A percentile compares a stretch with the other conserved stretches of the same genome.
phyloP scores from a whole-genome alignment of 192 early-diverging fungal genomes.

The Coemansia sp. region DNA sequence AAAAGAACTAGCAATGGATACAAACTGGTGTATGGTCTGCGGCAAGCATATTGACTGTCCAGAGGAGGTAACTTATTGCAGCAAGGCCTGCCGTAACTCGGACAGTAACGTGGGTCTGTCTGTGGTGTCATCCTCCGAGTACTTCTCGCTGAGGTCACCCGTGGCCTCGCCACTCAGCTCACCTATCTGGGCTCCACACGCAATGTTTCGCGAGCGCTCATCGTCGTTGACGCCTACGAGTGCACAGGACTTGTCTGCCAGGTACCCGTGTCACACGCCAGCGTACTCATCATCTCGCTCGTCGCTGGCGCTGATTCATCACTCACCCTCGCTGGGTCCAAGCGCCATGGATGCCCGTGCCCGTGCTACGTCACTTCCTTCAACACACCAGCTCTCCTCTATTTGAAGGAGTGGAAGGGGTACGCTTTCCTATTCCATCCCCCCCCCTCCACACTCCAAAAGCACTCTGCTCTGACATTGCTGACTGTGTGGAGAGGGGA shows the following conservation, averaged over 20 bases:
- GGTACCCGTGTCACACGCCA: constrained; percentile 45
- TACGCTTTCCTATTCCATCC: not conserved
- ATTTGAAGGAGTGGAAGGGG: constrained; percentile 25
- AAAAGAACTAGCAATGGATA: constrained; percentile 35
- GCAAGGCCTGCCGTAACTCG: constrained; percentile 34
- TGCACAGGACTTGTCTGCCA: constrained; percentile 41
- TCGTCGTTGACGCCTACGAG: constrained; percentile 48
- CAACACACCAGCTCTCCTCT: constrained; percentile 39
- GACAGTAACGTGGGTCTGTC: constrained; percentile 11
- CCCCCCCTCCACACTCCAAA: too few relatives aligned
- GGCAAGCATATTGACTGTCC: constrained; percentile 48
- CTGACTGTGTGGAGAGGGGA: too few relatives aligned
- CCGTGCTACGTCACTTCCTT: constrained; percentile 45
- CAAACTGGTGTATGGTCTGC: constrained; percentile 54
- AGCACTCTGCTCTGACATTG: not conserved
- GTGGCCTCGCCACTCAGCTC: constrained; percentile 25
- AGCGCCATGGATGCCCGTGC: constrained; percentile 31
- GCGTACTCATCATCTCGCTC: constrained; percentile 44
- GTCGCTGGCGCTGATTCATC: constrained; percentile 21
- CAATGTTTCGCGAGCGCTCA: constrained; percentile 36
- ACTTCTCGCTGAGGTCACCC: constrained; percentile 28
- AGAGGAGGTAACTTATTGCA: constrained; percentile 50
- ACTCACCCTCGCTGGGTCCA: constrained; percentile 38
- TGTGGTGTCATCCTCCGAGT: constrained; percentile 27
- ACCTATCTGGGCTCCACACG: constrained; percentile 26